phyloP scores from a whole-genome alignment of 1,284 basidiomycete species.

The Psilocybe mexicana region DNA sequence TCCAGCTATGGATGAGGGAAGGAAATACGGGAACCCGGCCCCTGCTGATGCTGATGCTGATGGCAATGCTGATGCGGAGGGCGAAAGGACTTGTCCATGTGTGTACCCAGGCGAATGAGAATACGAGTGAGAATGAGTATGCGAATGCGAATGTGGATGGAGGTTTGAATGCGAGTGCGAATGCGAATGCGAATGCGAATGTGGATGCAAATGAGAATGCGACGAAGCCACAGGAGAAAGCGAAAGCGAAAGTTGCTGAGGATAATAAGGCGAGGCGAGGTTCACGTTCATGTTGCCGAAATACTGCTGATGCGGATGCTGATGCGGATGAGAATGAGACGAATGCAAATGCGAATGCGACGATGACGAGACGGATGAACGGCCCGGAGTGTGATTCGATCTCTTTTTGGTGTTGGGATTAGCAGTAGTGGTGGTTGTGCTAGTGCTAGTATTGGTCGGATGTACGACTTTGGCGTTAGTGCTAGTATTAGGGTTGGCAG shows the following conservation, averaged over 20 bases:
- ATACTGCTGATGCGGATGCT: constrained; percentile 7
- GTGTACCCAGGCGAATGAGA: no score
- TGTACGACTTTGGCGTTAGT: no score
- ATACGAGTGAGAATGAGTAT: constrained; percentile 4
- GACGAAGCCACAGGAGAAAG: not conserved
- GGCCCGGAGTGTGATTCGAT: not conserved
- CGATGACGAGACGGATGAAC: no score
- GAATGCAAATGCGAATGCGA: constrained; percentile 6
- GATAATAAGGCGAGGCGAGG: constrained; percentile 1
- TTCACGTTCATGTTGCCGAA: not conserved
- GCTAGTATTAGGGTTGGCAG: no score
- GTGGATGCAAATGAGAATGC: not conserved
- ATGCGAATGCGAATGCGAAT: constrained; percentile 2
- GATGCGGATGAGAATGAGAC: constrained; percentile 10
- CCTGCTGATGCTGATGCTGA: no score
- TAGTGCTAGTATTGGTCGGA: no score
- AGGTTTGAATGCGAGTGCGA: not conserved
- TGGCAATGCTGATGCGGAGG: constrained; percentile 1
- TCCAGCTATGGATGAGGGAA: constrained; percentile 6
- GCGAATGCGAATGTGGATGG: not conserved
- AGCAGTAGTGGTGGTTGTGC: no score
- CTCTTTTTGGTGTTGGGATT: constrained; percentile 8
- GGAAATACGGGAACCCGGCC: constrained; percentile 20
- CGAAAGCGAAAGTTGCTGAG: constrained; percentile 7
- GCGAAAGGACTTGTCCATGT: not conserved